Base-by-base conservation (phyloP, 2,329 filamentous ascomycete genomes). In the Aspergillus niger region DNA sequence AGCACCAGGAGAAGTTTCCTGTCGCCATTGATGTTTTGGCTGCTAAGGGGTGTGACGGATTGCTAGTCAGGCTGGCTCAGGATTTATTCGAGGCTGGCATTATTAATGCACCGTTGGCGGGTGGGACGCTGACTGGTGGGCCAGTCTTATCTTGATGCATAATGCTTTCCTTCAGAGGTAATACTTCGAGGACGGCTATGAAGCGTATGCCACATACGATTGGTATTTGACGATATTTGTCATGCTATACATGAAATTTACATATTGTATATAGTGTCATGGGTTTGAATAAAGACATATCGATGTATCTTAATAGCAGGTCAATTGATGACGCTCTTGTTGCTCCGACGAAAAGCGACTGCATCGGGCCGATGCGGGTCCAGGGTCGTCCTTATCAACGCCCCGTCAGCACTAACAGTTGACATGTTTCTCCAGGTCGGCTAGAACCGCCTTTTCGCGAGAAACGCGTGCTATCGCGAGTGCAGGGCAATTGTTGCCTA, bases 21-120 rank as follows among this genome's bases (percentile, higher is more conserved):
- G 85, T 89, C 0, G 81, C 83, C 0, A 80, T 87, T 0, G 79
- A 85, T 62, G 74, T 88, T 20, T 74, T 88, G 73, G 85, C 80
- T 0, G 82, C 84, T 0, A 83, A 81, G 63, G 85, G 86, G 0
- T 89, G 86, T 63, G 86, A 89, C 72, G 83, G 83, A 0, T 78
- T 88, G 75, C 66, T 88, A 26, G 83, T 83, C 44, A 79, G 78
- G 47, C 70, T 88, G 53, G 82, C 85, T 2, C 74, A 80, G 53
- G 82, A 84, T 44, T 62, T 88, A 58, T 77, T 82, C 1, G 72
- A 72, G 26, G 80, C 76, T 15, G 84, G 84, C 0, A 76, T 86
- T 10, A 54, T 62, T 5, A 47, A 17, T 5, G 32, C 50, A 17
- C 60, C 60, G 2, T 26, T 38, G 8, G 20, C 56, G 5, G 60